A percentile compares a stretch with the other conserved stretches of the same genome.
Evolutionary conservation across 2,329 filamentous ascomycete genomes (phyloP).

Genomic region (Nakataea oryzae): DNA sequence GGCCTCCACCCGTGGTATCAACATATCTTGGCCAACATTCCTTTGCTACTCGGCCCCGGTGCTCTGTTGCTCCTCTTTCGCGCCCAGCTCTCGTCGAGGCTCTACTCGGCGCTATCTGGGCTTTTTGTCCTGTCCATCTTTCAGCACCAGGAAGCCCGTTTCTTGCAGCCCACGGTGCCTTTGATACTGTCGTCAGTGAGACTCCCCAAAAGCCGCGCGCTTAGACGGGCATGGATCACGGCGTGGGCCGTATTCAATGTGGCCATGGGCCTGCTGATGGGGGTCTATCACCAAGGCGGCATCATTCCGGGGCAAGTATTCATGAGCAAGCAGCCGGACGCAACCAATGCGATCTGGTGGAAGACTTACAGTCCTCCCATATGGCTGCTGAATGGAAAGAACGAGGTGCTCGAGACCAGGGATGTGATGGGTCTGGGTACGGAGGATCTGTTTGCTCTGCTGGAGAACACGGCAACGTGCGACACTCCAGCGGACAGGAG

Average conservation of each 20-base stretch:
- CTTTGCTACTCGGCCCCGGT: constrained; percentile 63
- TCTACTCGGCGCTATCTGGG: constrained; percentile 66
- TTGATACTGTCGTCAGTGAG: constrained; percentile 65
- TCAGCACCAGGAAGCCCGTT: constrained; percentile 72
- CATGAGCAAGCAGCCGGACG: constrained; percentile 58
- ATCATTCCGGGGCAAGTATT: constrained; percentile 68
- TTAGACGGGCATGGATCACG: constrained; percentile 43
- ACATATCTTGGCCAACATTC: constrained; percentile 60
- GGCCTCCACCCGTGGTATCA: constrained; percentile 73
- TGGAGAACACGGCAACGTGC: constrained; percentile 51
- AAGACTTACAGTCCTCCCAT: constrained; percentile 76
- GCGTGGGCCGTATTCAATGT: constrained; percentile 63
- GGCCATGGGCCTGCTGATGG: constrained; percentile 61
- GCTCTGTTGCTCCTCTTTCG: constrained; percentile 47
- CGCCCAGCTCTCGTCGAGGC: constrained; percentile 47
- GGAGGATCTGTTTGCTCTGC: constrained; percentile 44
- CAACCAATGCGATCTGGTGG: constrained; percentile 69
- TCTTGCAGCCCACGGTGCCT: constrained; percentile 65
- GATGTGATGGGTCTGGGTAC: constrained; percentile 67
- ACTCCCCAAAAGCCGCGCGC: constrained; percentile 44
- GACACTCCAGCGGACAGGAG: constrained; percentile 45
- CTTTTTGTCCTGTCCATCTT: constrained; percentile 62
- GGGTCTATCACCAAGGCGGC: constrained; percentile 72
- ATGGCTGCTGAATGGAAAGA: constrained; percentile 70
- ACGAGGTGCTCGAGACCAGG: constrained; percentile 56